Base-by-base conservation (phyloP, 2,329 filamentous ascomycete genomes). In the Penicillium sp. region DNA sequence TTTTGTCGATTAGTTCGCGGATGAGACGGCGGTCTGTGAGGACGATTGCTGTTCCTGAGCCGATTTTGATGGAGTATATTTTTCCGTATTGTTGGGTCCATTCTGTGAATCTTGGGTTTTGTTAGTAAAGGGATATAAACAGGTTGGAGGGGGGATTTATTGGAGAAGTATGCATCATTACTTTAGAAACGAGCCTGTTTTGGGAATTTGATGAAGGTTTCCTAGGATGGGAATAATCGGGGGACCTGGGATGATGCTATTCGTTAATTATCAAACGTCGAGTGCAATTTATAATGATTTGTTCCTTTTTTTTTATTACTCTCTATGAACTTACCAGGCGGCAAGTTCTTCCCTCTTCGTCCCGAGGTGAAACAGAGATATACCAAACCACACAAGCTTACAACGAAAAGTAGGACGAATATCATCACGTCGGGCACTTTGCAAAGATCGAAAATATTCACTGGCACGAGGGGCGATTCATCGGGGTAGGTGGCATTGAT, bases 1-100 rank as follows among this genome's bases (percentile, higher is more conserved):
- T 77, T 63, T 77, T 78, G 62, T 80, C 79, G n/a, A 81, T 51
- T 1, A 78, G 67, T 48, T 77, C 68, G 54, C 78, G 76, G 42
- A 79, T 65, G 5, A 78, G 61, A 1, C 62, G 58, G 9, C 71
- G 72, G 40, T 75, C 70, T 2, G 71, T 77, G 33, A 81, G 58
- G 10, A 81, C 75, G 1, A 78, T 69, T 9, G 71, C 67, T 0
- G 72, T 80, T 5, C 65, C 70, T 0, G 69, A 67, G 7, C 76
- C 75, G 5, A 79, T 62, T 58, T 81, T 81, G 44, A 79, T 65
- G 0, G 70, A 72, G 60, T 67, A 80, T 9, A 81, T 64, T 0
- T 70, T 71, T 6, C 78, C 77, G 52, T 79, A 80, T 29, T 68
- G 43, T 16, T 71, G 63, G 1, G 77, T 72, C 76, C 77, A 79